Conservation (phyloP, 306 rosid genomes). For the Hippophae tibetana region DNA sequence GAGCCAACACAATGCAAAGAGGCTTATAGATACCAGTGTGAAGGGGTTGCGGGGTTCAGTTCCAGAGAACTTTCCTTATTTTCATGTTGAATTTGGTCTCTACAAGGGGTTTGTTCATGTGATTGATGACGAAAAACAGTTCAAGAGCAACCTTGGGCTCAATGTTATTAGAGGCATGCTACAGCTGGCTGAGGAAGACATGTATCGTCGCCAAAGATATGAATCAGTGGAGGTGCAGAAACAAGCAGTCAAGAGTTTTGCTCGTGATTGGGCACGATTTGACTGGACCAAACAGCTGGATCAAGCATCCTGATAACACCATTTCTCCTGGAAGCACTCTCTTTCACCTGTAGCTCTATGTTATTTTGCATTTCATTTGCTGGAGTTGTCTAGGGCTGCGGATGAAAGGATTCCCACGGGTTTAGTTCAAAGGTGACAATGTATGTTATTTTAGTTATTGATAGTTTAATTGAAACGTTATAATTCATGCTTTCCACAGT, state of each 20-base stretch:
- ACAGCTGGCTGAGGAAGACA: constrained; percentile 62
- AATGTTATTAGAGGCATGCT: constrained; percentile 84
- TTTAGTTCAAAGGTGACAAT: too few species aligned
- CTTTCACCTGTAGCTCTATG: too few species aligned
- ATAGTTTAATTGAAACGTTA: too few species aligned
- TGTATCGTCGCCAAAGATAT: constrained; percentile 53
- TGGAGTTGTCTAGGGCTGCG: too few species aligned
- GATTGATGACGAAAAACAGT: constrained; percentile 68
- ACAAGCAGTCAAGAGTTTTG: constrained; percentile 53
- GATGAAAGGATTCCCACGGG: too few species aligned
- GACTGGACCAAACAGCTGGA: constrained; percentile 80
- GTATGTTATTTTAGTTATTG: too few species aligned
- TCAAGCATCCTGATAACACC: constrained; percentile 16
- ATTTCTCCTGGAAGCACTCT: too few species aligned
- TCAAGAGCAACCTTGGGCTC: constrained; percentile 57
- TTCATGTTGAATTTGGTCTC: constrained; percentile 79
- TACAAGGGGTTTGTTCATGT: constrained; percentile 77
- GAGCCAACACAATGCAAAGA: constrained; percentile 91
- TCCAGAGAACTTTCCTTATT: constrained; percentile 70
- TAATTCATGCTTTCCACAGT: too few species aligned
- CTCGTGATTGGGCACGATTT: constrained; percentile 54
- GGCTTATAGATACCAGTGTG: constrained; percentile 64
- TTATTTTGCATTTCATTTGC: too few species aligned
- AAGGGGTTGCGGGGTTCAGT: constrained; percentile 76
- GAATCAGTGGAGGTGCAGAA: constrained; percentile 54